These are phyloP conservation scores for Rhododendron vialii DNA, from an alignment of 148 eudicot species.

Conservation along the genomic window DNA sequence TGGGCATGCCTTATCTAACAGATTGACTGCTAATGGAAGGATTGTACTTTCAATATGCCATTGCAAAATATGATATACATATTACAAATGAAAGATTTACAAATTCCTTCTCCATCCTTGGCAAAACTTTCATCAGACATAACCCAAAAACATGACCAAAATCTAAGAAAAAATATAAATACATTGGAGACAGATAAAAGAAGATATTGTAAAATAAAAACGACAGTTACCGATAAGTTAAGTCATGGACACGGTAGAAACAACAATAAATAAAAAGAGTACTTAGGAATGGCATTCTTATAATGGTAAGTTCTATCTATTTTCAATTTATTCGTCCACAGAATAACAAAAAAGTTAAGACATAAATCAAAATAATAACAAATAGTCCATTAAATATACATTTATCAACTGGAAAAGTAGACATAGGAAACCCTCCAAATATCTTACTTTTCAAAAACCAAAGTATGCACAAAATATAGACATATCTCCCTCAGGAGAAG, in stretches of 20 bases:
- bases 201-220: neutral
- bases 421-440: neutral
- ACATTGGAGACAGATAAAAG: neutral
- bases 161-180: neutral
- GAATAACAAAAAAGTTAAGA: neutral
- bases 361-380: neutral
- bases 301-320: neutral
- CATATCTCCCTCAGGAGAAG: neutral
- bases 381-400: neutral
- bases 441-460: neutral
- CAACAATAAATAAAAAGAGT: neutral
- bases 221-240: neutral
- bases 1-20: neutral
- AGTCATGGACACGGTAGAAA: neutral
- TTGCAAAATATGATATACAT: neutral
- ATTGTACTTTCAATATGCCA: neutral
- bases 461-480: neutral
- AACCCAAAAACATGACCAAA: neutral
- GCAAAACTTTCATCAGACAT: neutral
- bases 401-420: neutral
- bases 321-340: neutral
- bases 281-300: neutral
- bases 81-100: neutral
- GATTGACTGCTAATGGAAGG: neutral
- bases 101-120: neutral